Evolutionary conservation across 164 flowering plant species (phyloP).

Genomic region (Akebia trifoliata): DNA sequence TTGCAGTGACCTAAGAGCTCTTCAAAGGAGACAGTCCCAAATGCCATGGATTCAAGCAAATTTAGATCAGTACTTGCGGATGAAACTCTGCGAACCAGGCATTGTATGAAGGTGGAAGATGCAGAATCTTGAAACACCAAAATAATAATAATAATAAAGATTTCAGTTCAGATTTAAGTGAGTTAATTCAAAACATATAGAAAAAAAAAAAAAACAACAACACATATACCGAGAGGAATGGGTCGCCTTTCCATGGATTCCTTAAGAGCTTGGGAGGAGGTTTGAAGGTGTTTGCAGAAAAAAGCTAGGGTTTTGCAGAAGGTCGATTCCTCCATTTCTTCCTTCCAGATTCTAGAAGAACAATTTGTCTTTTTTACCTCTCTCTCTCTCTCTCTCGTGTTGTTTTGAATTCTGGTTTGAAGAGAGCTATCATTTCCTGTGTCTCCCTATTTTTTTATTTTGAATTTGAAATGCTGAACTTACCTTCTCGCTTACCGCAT

Average conservation of each 20-base stretch:
- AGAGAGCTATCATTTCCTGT: too few species aligned
- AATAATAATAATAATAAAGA: background rate
- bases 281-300: constrained; percentile 70
- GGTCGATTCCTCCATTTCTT: constrained; percentile 46
- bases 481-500: too few species aligned
- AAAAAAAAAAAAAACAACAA: background rate
- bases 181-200: background rate
- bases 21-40: constrained; percentile 79
- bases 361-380: too few species aligned
- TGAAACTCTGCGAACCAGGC: constrained; percentile 55
- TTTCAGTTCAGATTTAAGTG: background rate
- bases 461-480: too few species aligned
- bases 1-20: constrained; percentile 83
- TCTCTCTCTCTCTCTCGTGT: too few species aligned
- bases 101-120: constrained; percentile 60
- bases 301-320: constrained; percentile 47
- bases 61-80: constrained; percentile 49
- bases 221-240: constrained; percentile 62
- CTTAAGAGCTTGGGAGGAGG: constrained; percentile 53
- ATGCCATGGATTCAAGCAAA: constrained; percentile 74
- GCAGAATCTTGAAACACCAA: constrained; percentile 53
- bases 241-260: constrained; percentile 70
- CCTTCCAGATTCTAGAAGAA: too few species aligned
- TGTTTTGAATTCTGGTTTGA: too few species aligned
- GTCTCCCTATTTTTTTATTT: too few species aligned